Evolutionary conservation across 768 basidiomycete genomes (phyloP), one percentile per base, ranked within the genome.

Genomic region (Amanita exitialis): DNA sequence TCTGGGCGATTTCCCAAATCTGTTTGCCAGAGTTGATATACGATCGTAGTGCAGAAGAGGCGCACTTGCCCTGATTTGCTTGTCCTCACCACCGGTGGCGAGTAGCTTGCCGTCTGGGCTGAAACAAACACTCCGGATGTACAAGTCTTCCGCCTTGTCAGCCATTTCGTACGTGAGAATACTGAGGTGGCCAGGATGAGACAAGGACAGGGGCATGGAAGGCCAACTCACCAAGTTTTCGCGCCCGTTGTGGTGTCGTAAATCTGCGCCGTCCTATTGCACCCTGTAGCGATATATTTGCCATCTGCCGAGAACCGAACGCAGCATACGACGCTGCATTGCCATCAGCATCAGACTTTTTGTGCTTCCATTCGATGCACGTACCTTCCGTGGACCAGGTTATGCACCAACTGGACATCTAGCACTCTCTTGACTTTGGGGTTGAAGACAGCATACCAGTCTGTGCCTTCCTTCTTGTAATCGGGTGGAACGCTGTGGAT

Each of bases 231-330:
- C 93, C 86, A 91, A 27, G 84, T 84, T 69, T 90, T 91, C 0
- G 61, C 64, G 6, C 94, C 94, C 0, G 87, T 86, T 68, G 87
- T 87, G 21, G 86, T 87, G 63, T 97, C 91, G 63, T 89, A 97
- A 51, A 98, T 92, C 66, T 96, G 93, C 16, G 93, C 91, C 0
- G 91, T 90, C 37, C 90, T 78, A 68, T 98, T 98, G 69, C 93
- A 98, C 12, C 94, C 95, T 9, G 94, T 96, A 23, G 94, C 95
- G 39, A 98, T 76, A 59, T 75, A 88, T 64, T 88, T 90, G 16
- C 95, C 95, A 62, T 98, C 93, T 21, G 85, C 81, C 12, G 92
- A 95, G 67, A 98, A 96, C 50, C 86, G 80, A 6, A 97, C 93
- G 62, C 93, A 97, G 65, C 95, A 98, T 3, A 78, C 76, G 8